Evolutionary conservation across 169 alveolate genomes (phyloP).

Genomic region (Cryptosporidium meleagridis): DNA sequence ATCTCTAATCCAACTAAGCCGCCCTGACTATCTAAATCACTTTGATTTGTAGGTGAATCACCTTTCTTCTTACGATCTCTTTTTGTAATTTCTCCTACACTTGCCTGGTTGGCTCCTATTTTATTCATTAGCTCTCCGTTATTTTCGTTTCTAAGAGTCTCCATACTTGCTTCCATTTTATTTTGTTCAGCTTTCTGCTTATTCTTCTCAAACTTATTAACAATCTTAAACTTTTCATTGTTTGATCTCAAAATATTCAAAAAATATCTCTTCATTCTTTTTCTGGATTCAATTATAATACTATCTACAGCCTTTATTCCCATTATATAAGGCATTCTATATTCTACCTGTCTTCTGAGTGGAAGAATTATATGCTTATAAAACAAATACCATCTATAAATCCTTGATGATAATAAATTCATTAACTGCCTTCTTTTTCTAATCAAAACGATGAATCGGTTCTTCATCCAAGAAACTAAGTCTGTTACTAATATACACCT

Average conservation of each 20-base stretch:
- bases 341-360: slow-evolving; percentile 19
- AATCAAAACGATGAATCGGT: slow-evolving; percentile 44
- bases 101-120: not conserved
- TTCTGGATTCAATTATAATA: not conserved
- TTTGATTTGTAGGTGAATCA: not conserved
- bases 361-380: slow-evolving; percentile 47
- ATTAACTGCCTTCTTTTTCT: slow-evolving; percentile 28
- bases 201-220: not conserved
- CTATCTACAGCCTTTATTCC: slow-evolving; percentile 8
- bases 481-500: slow-evolving; percentile 56
- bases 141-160: not conserved
- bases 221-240: not conserved
- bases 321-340: slow-evolving; percentile 58
- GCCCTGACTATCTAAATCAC: not conserved
- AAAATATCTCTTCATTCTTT: not conserved
- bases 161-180: not conserved
- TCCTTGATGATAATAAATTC: slow-evolving; percentile 10
- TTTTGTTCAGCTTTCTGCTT: not conserved
- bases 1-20: slow-evolving; percentile 53
- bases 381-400: slow-evolving; percentile 62
- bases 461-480: slow-evolving; percentile 48
- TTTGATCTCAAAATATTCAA: not conserved
- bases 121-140: not conserved
- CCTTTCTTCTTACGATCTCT: not conserved
- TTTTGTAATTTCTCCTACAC: not conserved